Base-by-base conservation (phyloP, 345 rosid species). In the Moricandia arvensis region DNA sequence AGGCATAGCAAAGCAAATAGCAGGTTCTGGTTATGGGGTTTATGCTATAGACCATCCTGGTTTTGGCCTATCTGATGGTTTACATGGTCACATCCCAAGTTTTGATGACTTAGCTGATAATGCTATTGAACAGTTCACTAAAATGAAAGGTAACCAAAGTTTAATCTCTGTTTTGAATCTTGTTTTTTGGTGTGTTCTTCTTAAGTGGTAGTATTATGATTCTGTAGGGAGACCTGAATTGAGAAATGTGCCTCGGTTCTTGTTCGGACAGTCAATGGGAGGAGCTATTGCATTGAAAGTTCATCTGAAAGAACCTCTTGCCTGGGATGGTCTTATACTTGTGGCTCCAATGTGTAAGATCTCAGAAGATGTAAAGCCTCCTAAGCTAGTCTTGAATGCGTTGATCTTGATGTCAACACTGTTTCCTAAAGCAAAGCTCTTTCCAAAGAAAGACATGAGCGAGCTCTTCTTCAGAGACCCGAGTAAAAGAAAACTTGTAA, bases 281-380 rank as follows among this genome's bases (percentile, higher is more conserved):
- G 98, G 98, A 83, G 98, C 98, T 68, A 77, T 94, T 79, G 76
- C 97, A 41, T 81, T 94, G 70, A 94, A 91, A 81, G 87, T 73
- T 74, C 95, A 90, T 80, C 78, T 91, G 21, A 91, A 85, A 82
- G 87, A 87, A 77, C 93, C 93, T 4, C 63, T n/a, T n/a, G 88
- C 80, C 66, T 91, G 98, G 98, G 93, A 94, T 79, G 98, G 98
- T 69, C 78, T 94, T 41, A 38, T 94, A 74, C 96, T 94, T 73
- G 90, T 91, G 8, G 97, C 98, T 10, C 97, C 98, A 18, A 90
- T 94, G 98, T 94, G 98, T 81, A 91, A 87, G 98, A 90, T 94
- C 80, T 80, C 96, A 90, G 97, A 91, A 65, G 91, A 83, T 59
- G 80, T 88, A 59, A 84, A 60, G 67, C 97, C 97, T 49, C 86